A percentile compares a stretch with the other conserved stretches of the same genome.
phyloP scores from a whole-genome alignment of 2,329 filamentous ascomycete genomes.

The Monilinia fructicola region DNA sequence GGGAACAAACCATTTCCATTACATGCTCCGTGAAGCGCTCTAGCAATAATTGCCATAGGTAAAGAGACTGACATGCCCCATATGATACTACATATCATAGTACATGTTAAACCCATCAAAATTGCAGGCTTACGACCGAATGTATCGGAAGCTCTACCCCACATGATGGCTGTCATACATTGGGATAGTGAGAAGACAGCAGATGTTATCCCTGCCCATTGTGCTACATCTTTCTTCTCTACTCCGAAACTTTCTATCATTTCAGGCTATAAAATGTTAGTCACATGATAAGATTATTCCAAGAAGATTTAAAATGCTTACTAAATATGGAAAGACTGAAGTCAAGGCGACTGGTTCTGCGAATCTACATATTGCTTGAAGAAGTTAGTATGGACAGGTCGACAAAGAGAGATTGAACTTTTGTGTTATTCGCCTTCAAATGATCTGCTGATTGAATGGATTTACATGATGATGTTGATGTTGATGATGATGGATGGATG shows the following conservation, averaged over 20 bases:
- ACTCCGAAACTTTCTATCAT: conserved; percentile 82
- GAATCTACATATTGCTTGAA: conserved; percentile 70
- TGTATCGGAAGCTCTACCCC: conserved; percentile 74
- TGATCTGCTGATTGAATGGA: background rate
- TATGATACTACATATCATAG: conserved; percentile 76
- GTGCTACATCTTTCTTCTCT: conserved; percentile 68
- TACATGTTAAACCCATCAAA: conserved; percentile 68
- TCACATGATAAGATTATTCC: conserved; percentile 26
- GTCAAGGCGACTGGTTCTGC: conserved; percentile 73
- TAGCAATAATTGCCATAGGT: conserved; percentile 73
- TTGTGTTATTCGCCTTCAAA: background rate
- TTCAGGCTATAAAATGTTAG: conserved; percentile 59
- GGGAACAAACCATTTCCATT: conserved; percentile 71
- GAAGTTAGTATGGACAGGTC: conserved; percentile 9
- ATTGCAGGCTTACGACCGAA: conserved; percentile 83
- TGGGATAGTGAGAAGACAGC: conserved; percentile 72
- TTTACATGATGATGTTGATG: background rate
- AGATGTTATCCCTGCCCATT: conserved; percentile 75
- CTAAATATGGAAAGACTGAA: conserved; percentile 46
- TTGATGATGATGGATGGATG: background rate
- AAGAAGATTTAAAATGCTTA: conserved; percentile 34
- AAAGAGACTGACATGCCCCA: conserved; percentile 84
- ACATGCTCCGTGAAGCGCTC: conserved; percentile 75
- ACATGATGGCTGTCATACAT: conserved; percentile 68
- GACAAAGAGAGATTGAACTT: background rate